Base-by-base conservation (phyloP, 164 flowering plant genomes). In the Warburgia ugandensis region DNA sequence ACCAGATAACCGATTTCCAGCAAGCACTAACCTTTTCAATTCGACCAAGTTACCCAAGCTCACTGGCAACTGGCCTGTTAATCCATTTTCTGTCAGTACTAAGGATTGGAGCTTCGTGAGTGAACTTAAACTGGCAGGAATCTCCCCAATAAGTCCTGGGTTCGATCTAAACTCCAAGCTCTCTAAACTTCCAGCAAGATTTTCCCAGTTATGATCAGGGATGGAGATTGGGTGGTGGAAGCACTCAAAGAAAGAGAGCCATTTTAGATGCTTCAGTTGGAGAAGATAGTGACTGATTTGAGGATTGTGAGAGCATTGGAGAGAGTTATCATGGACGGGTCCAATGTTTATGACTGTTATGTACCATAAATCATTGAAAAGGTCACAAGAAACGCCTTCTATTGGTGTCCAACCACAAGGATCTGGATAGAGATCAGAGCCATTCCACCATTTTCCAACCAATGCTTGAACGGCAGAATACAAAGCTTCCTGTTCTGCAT, bases 351-450 rank as follows among this genome's bases (percentile, higher is more conserved):
- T 45, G 28, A 32, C 69, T 6, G 95, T 84, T 6, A 81, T 81
- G 49, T 84, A 78, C 97, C 96, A 90, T 11, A 74, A 59, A 2
- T 79, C 91, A 65, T 75, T 69, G 58, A 59, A 70, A 33, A 80
- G 53, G 56, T 86, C 97, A 69, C 97, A 90, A 16, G 84, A 72
- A 16, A 90, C 84, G n/a, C 97, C 94, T 86, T 84, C 89, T 6
- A 90, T 86, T 3, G 97, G 95, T 40, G 95, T 86, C 95, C 91
- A 90, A 1, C 97, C 97, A 65, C 97, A 90, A 58, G 97, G 97
- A 54, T 90, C 97, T 5, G 97, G 97, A 67, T 76, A 90, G 54
- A 90, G 86, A 58, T 84, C 78, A 21, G 95, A 80, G 54, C 94
- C 94, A 65, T 90, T 90, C 88, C 94, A 86, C 77, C 76, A 67